Evolutionary conservation across 768 basidiomycete species (phyloP).

Genomic region (Favolaschia claudopus): DNA sequence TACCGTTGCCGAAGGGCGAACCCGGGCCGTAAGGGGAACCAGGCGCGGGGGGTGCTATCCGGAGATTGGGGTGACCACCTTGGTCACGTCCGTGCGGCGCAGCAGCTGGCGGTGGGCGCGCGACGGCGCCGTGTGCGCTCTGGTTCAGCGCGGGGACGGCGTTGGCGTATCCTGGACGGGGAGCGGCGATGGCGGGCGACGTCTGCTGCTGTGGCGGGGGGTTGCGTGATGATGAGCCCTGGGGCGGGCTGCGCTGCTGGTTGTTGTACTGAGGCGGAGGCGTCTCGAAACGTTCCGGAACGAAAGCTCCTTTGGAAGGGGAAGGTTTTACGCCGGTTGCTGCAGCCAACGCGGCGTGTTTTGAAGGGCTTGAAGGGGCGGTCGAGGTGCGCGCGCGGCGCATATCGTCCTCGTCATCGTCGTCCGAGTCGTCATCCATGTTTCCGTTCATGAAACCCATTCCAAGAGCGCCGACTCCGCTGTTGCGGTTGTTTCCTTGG

Average conservation of each 20-base stretch:
- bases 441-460: constrained; percentile 53
- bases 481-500: constrained; percentile 41
- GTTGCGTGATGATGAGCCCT: constrained; percentile 5
- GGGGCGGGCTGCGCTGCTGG: constrained; percentile 14
- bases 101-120: constrained; percentile 54
- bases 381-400: constrained; percentile 22
- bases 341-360: constrained; percentile 47
- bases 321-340: constrained; percentile 34
- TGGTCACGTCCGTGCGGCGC: constrained; percentile 42
- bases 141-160: constrained; percentile 69
- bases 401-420: constrained; percentile 37
- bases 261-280: constrained; percentile 22
- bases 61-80: constrained; percentile 22
- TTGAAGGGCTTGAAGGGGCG: constrained; percentile 35
- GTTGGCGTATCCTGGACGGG: constrained; percentile 77
- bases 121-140: constrained; percentile 36
- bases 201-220: constrained; percentile 34
- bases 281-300: constrained; percentile 20
- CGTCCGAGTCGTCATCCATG: constrained; percentile 54
- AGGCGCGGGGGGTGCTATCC: constrained; percentile 27
- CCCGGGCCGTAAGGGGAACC: constrained; percentile 38
- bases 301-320: constrained; percentile 15
- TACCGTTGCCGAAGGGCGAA: constrained; percentile 21
- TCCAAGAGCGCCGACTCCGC: constrained; percentile 62
- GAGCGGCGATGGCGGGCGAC: constrained; percentile 63